Percentiles rank a stretch among this genome's conserved stretches.
Evolutionary conservation across 768 basidiomycete species (phyloP).

Genomic region (Lactifluus volemus): DNA sequence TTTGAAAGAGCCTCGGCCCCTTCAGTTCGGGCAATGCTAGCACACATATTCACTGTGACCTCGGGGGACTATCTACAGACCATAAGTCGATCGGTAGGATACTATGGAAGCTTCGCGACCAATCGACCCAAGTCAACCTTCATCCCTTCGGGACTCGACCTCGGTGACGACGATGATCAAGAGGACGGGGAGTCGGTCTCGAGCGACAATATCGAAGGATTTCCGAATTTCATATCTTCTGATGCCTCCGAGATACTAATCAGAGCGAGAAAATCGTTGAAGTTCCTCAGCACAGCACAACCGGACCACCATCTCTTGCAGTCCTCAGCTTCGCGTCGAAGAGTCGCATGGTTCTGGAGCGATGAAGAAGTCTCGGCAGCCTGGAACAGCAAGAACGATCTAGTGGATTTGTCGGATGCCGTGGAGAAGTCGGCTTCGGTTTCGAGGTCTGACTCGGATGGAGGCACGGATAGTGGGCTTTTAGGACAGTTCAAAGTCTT

Average conservation of each 20-base stretch:
- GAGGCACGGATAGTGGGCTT: neutral
- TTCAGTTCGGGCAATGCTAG: conserved; percentile 44
- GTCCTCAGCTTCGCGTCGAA: conserved; percentile 12
- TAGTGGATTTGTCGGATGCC: neutral
- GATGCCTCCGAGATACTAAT: conserved; percentile 45
- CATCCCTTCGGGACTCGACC: conserved; percentile 23
- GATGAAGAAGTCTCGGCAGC: conserved; percentile 40
- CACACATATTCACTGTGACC: conserved; percentile 56
- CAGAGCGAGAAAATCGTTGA: conserved; percentile 60
- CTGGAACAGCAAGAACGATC: conserved; percentile 27
- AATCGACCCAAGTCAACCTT: conserved; percentile 3
- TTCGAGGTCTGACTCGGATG: neutral
- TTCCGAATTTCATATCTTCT: conserved; percentile 56
- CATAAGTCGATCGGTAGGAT: conserved; percentile 55
- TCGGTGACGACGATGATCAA: conserved; percentile 33
- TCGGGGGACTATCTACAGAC: conserved; percentile 55
- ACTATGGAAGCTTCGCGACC: conserved; percentile 18
- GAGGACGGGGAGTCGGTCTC: conserved; percentile 28
- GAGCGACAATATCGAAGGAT: conserved; percentile 29
- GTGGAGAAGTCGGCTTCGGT: neutral
- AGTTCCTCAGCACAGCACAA: conserved; percentile 52
- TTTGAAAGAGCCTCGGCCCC: conserved; percentile 44
- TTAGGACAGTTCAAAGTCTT: conserved; percentile 42
- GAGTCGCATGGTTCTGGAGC: conserved; percentile 59
- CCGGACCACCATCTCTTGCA: conserved; percentile 55